Evolutionary conservation across 495 filamentous ascomycete species (phyloP).

Genomic region (Penicillium simplicissimum): DNA sequence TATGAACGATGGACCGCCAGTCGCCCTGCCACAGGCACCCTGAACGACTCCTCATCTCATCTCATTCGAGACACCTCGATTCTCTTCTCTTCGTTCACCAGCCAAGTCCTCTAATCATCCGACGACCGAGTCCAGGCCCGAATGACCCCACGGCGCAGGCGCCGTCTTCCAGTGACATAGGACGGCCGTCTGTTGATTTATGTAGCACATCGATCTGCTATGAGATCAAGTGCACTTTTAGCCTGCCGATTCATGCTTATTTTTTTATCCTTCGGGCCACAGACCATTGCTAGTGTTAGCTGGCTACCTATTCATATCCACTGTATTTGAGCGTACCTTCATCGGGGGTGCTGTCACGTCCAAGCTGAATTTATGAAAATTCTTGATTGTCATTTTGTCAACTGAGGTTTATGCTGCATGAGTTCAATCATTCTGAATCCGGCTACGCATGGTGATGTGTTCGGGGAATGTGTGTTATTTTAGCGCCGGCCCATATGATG

Average conservation of each 20-base stretch:
- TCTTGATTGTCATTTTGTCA: not conserved
- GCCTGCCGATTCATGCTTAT: not conserved
- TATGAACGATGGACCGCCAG: slow-evolving; percentile 32
- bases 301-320: not conserved
- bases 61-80: not conserved
- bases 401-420: not conserved
- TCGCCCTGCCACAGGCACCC: slow-evolving; percentile 13
- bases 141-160: slow-evolving; percentile 20
- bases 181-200: slow-evolving; percentile 3
- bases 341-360: not conserved
- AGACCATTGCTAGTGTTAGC: not conserved
- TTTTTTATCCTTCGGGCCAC: not conserved
- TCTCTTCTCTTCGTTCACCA: slow-evolving; percentile 1
- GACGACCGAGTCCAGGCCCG: not conserved
- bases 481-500: not conserved
- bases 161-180: slow-evolving; percentile 18
- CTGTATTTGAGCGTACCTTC: not conserved
- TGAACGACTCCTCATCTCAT: slow-evolving; percentile 11
- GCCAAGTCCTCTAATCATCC: not conserved
- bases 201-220: not conserved
- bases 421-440: not conserved
- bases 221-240: not conserved
- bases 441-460: not conserved
- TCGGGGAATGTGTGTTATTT: not conserved
- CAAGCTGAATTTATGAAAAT: not conserved